Conservation (phyloP, 495 filamentous ascomycete species). For the Daldinia decipiens region DNA sequence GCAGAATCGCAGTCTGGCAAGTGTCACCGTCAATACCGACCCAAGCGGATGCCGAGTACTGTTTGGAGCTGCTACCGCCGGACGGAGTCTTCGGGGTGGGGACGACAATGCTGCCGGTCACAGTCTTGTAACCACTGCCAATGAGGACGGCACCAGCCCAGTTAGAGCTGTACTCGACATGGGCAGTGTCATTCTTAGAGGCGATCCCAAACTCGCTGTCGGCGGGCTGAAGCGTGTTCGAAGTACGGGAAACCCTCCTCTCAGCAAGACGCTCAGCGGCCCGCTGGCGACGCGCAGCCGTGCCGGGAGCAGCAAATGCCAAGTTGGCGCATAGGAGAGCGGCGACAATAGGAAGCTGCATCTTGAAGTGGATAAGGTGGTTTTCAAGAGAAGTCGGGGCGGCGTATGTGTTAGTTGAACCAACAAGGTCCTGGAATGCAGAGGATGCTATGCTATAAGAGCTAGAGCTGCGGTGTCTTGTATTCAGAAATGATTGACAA, state of each 20-base stretch:
- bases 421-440: neutral
- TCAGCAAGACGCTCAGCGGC: slow-evolving; percentile 24
- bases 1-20: slow-evolving; percentile 66
- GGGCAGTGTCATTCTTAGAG: slow-evolving; percentile 32
- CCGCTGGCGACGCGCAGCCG: slow-evolving; percentile 29
- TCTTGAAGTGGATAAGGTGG: slow-evolving; percentile 18
- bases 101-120: slow-evolving; percentile 66
- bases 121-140: slow-evolving; percentile 61
- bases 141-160: slow-evolving; percentile 68
- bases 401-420: neutral
- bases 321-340: slow-evolving; percentile 35
- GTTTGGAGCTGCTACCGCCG: slow-evolving; percentile 51
- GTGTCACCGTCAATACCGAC: slow-evolving; percentile 71
- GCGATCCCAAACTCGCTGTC: slow-evolving; percentile 21
- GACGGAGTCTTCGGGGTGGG: slow-evolving; percentile 60
- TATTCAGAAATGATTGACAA: slow-evolving; percentile 3
- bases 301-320: slow-evolving; percentile 35
- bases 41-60: slow-evolving; percentile 68
- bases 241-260: slow-evolving; percentile 34
- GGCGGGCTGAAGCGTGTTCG: slow-evolving; percentile 32
- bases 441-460: neutral
- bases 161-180: slow-evolving; percentile 63
- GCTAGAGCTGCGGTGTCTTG: slow-evolving; percentile 22
- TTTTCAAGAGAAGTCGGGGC: neutral
- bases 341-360: slow-evolving; percentile 38